Base-by-base conservation (phyloP, 2,329 filamentous ascomycete genomes). In the Lachnellula occidentalis region DNA sequence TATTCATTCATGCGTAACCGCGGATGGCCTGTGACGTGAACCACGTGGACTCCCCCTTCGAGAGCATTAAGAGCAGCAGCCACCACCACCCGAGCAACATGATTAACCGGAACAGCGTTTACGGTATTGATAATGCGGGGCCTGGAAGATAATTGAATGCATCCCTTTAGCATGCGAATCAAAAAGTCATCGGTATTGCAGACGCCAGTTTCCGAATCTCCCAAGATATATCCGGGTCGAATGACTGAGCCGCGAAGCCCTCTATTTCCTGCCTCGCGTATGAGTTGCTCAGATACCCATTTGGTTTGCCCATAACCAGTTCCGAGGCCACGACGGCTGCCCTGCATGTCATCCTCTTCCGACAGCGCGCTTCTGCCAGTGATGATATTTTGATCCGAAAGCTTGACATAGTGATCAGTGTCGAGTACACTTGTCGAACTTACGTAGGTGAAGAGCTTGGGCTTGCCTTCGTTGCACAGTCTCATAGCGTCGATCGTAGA, bases 291-390 rank as follows among this genome's bases (percentile, higher is more conserved):
- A 7, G 75, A 74, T 37, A 77, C 88, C 91, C 91, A 96, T 74
- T 97, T 96, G 61, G 82, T 84, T 70, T 96, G 92, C 2, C 92
- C 92, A 65, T 96, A 96, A 5, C 92, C 92, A 1, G 89, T 96
- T 39, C 83, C 84, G 1, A 96, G 82, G 34, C 89, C 89, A 50
- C 76, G 83, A 39, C 83, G 79, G 65, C 88, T 92, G 51, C 91
- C 90, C 61, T 82, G 76, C 58, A 96, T 77, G 61, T 92, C 85
- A 67, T 96, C 92, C 0, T 77, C 78, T 70, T 96, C 92, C 19
- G 78, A 76, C 15, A 96, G 79, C 12, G 82, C 82, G 19, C 75
- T 76, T 7, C 81, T 82, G 9, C 87, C 87, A 34, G 79, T 78
- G 11, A 76, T 76, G 34, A 81, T 73, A 53, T 78, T 78, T 51